Evolutionary conservation across 106 monocot genomes (phyloP), one percentile per base, ranked within the genome.

Genomic region (Platanthera guangdongensis): DNA sequence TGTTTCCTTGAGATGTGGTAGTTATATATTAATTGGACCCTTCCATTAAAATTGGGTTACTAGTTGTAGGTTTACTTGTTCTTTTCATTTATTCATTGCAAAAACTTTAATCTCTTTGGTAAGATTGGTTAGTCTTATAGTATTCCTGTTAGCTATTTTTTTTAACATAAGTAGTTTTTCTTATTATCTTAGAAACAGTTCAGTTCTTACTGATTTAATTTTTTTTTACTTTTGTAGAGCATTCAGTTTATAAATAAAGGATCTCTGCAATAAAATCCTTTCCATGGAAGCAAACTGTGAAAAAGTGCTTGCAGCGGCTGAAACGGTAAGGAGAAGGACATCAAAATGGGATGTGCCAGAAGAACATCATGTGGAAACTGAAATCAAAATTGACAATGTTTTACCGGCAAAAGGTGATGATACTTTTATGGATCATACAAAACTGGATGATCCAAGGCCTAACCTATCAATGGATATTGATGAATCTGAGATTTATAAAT

Each of bases 311-410:
- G 28, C 7, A 76, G 84, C 84, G 87, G 39, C 82, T 69, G 82
- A 82, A 74, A 80, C 67, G 21, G 18, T 71, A 15, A 85, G 82
- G 68, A 88, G 68, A 82, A 53, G 84, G 57, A 46, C 3, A 48
- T 84, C 87, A 16, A 87, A 87, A 62, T 87, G 87, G 87, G 87
- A 87, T 50, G 32, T 82, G 52, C 4, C 62, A 32, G 75, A 68
- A 68, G 85, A 87, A 73, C 52, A 47, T 30, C 57, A 74, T 82
- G 57, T 71, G 57, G 47, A 63, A 39, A 47, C 22, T 7, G 69
- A 73, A 72, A 72, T 12, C 19, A 47, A 50, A 57, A 65, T 80
- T 21, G 67, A 19, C 7, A 59, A 76, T 59, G 57, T 75, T 79
- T 80, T 64, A 6, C 71, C 73, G 69, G 19, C 30, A 39, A 73